Conservation (phyloP, 2,329 filamentous ascomycete species). For the Alternaria novae-zelandiae region DNA sequence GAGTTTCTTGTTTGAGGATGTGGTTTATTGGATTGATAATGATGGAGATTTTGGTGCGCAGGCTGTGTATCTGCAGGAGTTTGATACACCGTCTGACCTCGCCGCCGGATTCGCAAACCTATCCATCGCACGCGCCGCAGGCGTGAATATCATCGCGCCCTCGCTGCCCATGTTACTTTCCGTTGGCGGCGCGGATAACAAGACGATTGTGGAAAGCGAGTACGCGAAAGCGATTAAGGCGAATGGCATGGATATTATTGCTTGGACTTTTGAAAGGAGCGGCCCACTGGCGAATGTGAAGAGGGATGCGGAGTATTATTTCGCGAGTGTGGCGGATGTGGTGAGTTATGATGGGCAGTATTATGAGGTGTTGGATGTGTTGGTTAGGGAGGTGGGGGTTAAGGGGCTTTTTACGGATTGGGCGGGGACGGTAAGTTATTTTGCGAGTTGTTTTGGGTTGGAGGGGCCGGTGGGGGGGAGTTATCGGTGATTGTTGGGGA, state of each 20-base stretch:
- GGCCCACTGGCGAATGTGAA: conserved; percentile 60
- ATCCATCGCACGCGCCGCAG: conserved; percentile 59
- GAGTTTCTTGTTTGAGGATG: conserved; percentile 66
- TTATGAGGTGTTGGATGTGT: conserved; percentile 66
- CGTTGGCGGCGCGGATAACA: conserved; percentile 53
- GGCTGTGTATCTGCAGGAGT: conserved; percentile 68
- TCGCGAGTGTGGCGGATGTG: conserved; percentile 56
- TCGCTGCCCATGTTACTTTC: conserved; percentile 65
- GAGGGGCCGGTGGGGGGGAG: conserved; percentile 22
- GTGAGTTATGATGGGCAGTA: conserved; percentile 69
- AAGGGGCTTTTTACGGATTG: conserved; percentile 69
- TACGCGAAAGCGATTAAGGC: conserved; percentile 67
- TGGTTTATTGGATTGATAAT: conserved; percentile 69
- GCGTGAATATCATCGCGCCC: conserved; percentile 67
- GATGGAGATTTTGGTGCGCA: conserved; percentile 66
- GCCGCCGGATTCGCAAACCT: conserved; percentile 61
- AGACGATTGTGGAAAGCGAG: conserved; percentile 62
- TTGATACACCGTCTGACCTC: conserved; percentile 57
- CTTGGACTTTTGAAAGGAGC: conserved; percentile 71
- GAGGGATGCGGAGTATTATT: conserved; percentile 38
- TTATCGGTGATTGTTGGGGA: not conserved
- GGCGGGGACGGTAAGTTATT: conserved; percentile 70
- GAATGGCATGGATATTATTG: conserved; percentile 67
- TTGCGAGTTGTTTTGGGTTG: conserved; percentile 70
- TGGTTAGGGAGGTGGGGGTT: conserved; percentile 66